Base-by-base conservation (phyloP, 2,329 filamentous ascomycete genomes). In the Pestalotiopsis sp. region DNA sequence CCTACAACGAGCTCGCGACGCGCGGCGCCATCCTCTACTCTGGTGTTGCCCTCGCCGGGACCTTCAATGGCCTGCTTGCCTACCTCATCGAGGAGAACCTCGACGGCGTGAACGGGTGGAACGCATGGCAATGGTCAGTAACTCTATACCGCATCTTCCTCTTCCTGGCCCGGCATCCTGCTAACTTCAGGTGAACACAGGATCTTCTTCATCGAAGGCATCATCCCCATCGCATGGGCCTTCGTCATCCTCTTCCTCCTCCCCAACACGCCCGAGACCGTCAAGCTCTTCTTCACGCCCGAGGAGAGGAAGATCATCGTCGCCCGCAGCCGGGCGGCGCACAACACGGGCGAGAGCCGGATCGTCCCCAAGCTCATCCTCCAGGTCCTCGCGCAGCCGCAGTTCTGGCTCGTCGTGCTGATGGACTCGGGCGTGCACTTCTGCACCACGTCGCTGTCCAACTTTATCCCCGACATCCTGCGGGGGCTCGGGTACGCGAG, bases 61-160 rank as follows among this genome's bases (percentile, higher is more conserved):
- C 74, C 3, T 75, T 74, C 70, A 75, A 75, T 69, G 74, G 74
- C 3, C 69, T 75, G 3, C 73, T 75, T 66, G 72, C 70, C 14
- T 75, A 72, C 66, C 71, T 67, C 7, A 74, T 75, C 23, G 60
- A 67, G 7, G 68, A 45, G 62, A 41, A 71, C 67, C 68, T 75
- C 14, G 71, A 73, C 65, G 73, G 74, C 2, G 70, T 56, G 12
- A 72, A 73, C 31, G 73, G 73, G 1, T 75, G 74, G 74, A 67
- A 68, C 5, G 70, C 73, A 2, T 75, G 73, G 73, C 64, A 71
- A 56, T 75, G 73, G 73, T 57, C 17, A 59, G 31, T 4, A 36
- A 31, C 36, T 38, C n/a, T 11, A 17, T 23, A 4, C 38, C 17
- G 17, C 12, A 59, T 17, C 0, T 17, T n/a, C 9, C 6, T 9